A percentile compares a stretch with the other conserved stretches of the same genome.
These are phyloP conservation scores for Beauveria rudraprayagi DNA, from an alignment of 2,329 filamentous ascomycete genomes.

Conservation along the genomic window DNA sequence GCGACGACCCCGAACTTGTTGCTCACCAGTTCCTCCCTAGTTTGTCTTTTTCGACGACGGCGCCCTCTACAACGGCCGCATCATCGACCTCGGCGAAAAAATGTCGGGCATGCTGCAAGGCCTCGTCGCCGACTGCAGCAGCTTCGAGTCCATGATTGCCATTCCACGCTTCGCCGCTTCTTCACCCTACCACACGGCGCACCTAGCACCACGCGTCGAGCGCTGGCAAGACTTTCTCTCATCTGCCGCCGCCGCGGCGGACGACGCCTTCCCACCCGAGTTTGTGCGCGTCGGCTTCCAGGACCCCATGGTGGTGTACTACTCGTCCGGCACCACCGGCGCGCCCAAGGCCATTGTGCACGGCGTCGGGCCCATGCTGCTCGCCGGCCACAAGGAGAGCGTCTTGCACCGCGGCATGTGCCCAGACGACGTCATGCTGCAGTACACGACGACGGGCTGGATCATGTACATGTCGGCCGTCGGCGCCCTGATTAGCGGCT, in stretches of 20 bases:
- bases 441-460: slow-evolving; percentile 68
- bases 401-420: slow-evolving; percentile 38
- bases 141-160: slow-evolving; percentile 57
- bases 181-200: slow-evolving; percentile 44
- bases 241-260: too few relatives aligned
- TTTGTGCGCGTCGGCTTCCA: slow-evolving; percentile 60
- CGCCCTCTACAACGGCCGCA: slow-evolving; percentile 72
- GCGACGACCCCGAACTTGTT: too few relatives aligned
- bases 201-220: slow-evolving; percentile 40
- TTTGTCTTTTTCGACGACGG: slow-evolving; percentile 80
- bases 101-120: slow-evolving; percentile 63
- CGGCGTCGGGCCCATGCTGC: slow-evolving; percentile 55
- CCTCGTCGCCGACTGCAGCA: slow-evolving; percentile 46
- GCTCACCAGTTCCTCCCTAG: slow-evolving; percentile 23
- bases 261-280: slow-evolving; percentile 25
- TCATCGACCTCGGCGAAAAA: slow-evolving; percentile 62
- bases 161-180: slow-evolving; percentile 55
- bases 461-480: slow-evolving; percentile 74
- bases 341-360: slow-evolving; percentile 83
- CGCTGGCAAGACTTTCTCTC: slow-evolving; percentile 37
- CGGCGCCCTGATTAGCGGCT: slow-evolving; percentile 50
- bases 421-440: slow-evolving; percentile 35
- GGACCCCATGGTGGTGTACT: slow-evolving; percentile 71
- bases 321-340: slow-evolving; percentile 75
- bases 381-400: slow-evolving; percentile 52